A percentile compares a stretch with the other conserved stretches of the same genome.
phyloP scores from a whole-genome alignment of 495 filamentous ascomycete species.

The Thermochaetoides thermophila region DNA sequence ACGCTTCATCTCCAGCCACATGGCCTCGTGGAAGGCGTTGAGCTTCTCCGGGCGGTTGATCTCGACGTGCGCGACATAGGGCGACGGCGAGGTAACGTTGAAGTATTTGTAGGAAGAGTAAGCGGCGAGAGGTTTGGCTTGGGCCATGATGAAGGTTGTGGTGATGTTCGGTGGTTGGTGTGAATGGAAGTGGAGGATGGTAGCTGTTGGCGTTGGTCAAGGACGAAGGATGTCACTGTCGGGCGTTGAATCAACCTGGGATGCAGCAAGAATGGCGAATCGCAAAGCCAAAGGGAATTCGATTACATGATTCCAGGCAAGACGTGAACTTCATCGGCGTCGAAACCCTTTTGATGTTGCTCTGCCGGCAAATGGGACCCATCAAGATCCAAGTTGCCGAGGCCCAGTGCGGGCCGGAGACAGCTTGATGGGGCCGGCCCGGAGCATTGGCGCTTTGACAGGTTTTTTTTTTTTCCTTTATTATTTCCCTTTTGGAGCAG shows the following conservation, averaged over 20 bases:
- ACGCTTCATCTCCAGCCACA: slow-evolving; percentile 71
- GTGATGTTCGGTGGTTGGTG: not conserved
- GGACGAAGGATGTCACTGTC: not conserved
- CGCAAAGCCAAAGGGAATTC: no score
- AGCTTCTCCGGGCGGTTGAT: slow-evolving; percentile 83
- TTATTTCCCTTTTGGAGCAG: no score
- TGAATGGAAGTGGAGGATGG: not conserved
- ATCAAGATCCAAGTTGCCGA: not conserved
- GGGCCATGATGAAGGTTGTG: not conserved
- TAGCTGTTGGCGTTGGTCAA: not conserved
- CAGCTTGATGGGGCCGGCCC: not conserved
- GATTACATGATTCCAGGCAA: no score
- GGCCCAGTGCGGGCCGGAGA: not conserved
- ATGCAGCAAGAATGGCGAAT: no score
- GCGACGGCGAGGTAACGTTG: slow-evolving; percentile 52
- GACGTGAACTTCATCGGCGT: no score
- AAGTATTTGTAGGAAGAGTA: slow-evolving; percentile 52
- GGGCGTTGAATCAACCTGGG: no score
- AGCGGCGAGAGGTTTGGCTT: slow-evolving; percentile 1
- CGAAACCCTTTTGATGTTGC: no score
- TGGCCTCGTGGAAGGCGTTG: slow-evolving; percentile 78
- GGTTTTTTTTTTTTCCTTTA: no score
- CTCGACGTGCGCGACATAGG: slow-evolving; percentile 78
- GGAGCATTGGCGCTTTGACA: not conserved
- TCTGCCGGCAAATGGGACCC: no score